phyloP scores from a whole-genome alignment of 2,329 filamentous ascomycete genomes.

The Sporothrix globosa region DNA sequence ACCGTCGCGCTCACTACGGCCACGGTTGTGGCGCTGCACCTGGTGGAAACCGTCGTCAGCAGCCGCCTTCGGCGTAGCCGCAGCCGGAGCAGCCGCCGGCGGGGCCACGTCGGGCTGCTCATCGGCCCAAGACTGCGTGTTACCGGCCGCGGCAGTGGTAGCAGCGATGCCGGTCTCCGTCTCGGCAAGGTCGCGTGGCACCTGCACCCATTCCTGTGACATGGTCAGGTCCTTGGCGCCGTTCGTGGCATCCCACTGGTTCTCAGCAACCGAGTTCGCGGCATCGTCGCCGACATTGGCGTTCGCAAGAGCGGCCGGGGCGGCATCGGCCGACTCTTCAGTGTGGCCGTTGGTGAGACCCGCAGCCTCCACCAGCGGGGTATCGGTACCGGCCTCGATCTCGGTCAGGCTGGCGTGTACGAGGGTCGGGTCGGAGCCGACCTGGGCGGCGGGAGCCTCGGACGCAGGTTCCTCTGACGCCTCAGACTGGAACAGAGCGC shows the following conservation, averaged over 20 bases:
- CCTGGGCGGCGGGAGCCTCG: slow-evolving; percentile 39
- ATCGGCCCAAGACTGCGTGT: slow-evolving; percentile 78
- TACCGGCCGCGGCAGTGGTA: slow-evolving; percentile 59
- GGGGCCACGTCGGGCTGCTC: slow-evolving; percentile 64
- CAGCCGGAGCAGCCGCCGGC: slow-evolving; percentile 42
- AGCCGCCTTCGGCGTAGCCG: slow-evolving; percentile 42
- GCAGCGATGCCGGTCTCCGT: slow-evolving; percentile 68
- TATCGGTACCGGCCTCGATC: slow-evolving; percentile 52
- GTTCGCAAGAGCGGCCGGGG: slow-evolving; percentile 46
- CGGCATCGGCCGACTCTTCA: slow-evolving; percentile 1
- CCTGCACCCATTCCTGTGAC: slow-evolving; percentile 74
- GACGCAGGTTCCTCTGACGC: slow-evolving; percentile 42
- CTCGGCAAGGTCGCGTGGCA: slow-evolving; percentile 73
- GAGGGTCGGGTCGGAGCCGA: slow-evolving; percentile 66
- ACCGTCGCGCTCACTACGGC: slow-evolving; percentile 55
- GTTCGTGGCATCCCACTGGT: slow-evolving; percentile 61
- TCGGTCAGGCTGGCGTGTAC: slow-evolving; percentile 70
- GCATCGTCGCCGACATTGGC: slow-evolving; percentile 56
- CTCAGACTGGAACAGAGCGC: slow-evolving; percentile 43
- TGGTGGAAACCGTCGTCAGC: slow-evolving; percentile 71
- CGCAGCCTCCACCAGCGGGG: slow-evolving; percentile 14
- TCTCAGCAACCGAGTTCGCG: slow-evolving; percentile 65
- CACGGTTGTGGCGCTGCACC: slow-evolving; percentile 64
- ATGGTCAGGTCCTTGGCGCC: slow-evolving; percentile 48
- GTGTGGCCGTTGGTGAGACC: slow-evolving; percentile 31